phyloP scores from a whole-genome alignment of 139 green algal genomes.

The Pleodorina starrii region DNA sequence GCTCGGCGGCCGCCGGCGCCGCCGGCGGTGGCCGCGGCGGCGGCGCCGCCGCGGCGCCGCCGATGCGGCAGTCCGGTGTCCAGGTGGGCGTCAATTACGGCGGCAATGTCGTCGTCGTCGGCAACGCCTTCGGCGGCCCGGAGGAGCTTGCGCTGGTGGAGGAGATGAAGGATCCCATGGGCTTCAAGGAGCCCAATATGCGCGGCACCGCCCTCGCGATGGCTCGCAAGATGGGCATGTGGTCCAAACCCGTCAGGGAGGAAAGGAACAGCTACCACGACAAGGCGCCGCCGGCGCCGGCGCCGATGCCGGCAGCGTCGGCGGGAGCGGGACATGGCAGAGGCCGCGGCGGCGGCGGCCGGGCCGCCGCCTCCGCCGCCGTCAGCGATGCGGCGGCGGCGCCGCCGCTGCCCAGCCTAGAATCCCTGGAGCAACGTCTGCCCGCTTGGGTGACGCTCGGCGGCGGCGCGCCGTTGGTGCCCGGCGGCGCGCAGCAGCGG shows the following conservation, averaged over 20 bases:
- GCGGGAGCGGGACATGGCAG: background rate
- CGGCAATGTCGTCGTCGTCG: slow-evolving; percentile 33
- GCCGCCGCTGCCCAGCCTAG: background rate
- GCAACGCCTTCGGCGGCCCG: slow-evolving; percentile 30
- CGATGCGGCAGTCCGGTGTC: slow-evolving; percentile 10
- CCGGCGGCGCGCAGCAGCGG: background rate
- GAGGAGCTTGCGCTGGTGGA: slow-evolving; percentile 25
- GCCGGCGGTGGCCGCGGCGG: background rate
- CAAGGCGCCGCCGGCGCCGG: background rate
- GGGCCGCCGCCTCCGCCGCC: background rate
- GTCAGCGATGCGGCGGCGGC: background rate
- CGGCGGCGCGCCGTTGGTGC: too few relatives aligned
- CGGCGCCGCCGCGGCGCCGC: background rate
- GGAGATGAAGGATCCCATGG: background rate
- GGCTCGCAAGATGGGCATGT: background rate
- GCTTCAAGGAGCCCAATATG: too few relatives aligned
- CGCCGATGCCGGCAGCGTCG: background rate
- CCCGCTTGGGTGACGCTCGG: background rate
- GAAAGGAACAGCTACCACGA: slow-evolving; percentile 30
- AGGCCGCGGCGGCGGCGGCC: background rate
- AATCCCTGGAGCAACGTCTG: slow-evolving; percentile 20
- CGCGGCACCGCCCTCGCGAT: too few relatives aligned
- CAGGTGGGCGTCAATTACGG: slow-evolving; percentile 49
- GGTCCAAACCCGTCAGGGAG: background rate
- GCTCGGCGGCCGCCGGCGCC: background rate